These are phyloP conservation scores for Candida sphagnicola DNA, from an alignment of 805 yeast species.

Conservation along the genomic window DNA sequence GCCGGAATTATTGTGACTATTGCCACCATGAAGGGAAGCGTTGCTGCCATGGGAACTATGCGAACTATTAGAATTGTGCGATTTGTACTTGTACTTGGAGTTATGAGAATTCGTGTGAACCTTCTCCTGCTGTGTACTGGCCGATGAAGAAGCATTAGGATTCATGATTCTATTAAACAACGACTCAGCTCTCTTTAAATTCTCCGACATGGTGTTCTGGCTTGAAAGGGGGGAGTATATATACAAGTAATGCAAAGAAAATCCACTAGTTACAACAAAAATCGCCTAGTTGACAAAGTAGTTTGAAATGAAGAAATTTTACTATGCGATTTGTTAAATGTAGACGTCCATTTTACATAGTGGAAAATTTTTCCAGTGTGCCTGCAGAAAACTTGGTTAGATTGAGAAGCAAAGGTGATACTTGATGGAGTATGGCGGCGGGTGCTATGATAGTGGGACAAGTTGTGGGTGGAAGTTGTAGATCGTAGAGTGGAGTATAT, in stretches of 20 bases:
- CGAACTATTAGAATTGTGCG: slow-evolving; percentile 7
- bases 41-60: slow-evolving; percentile 9
- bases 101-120: neutral
- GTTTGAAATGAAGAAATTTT: too few species aligned
- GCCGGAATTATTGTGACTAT: slow-evolving; percentile 8
- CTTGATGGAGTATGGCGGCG: too few species aligned
- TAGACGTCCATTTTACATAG: neutral
- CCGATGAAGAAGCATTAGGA: slow-evolving; percentile 18
- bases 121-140: neutral
- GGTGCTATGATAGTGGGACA: too few species aligned
- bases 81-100: neutral
- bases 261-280: neutral
- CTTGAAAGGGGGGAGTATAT: neutral
- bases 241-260: neutral
- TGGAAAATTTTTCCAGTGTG: neutral
- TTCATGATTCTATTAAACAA: slow-evolving; percentile 45
- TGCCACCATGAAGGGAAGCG: slow-evolving; percentile 7
- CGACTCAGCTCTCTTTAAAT: slow-evolving; percentile 44
- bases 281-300: neutral
- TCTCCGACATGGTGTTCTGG: slow-evolving; percentile 35
- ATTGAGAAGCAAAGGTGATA: neutral
- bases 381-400: too few species aligned
- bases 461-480: too few species aligned
- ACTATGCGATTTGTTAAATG: too few species aligned
- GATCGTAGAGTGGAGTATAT: too few species aligned